Evolutionary conservation across 2,329 filamentous ascomycete genomes (phyloP).

Genomic region (Trichoderma hamatum): DNA sequence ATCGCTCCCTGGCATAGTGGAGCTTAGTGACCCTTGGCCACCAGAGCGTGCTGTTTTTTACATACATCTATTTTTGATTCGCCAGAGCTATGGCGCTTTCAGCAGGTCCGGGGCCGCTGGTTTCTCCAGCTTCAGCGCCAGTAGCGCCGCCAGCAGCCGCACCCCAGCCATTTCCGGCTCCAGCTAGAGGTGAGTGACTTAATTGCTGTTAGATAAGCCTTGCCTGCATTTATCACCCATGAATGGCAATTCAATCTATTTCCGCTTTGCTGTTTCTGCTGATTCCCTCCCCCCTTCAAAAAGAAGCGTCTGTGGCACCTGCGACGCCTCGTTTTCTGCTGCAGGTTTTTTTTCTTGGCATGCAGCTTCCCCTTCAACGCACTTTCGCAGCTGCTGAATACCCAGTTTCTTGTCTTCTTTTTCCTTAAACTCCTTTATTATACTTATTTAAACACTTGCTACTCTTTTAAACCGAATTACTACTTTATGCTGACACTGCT

Average conservation of each 20-base stretch:
- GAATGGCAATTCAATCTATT: slow-evolving; percentile 1
- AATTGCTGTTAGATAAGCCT: slow-evolving; percentile 1
- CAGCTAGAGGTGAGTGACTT: slow-evolving; percentile 23
- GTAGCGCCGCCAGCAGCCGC: slow-evolving; percentile 13
- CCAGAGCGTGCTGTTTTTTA: background rate
- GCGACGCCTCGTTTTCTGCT: slow-evolving; percentile 17
- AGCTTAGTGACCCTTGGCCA: slow-evolving; percentile 7
- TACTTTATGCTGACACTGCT: slow-evolving; percentile 9
- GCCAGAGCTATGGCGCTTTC: slow-evolving; percentile 26
- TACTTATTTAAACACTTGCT: background rate
- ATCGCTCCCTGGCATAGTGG: slow-evolving; percentile 1
- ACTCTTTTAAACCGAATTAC: background rate
- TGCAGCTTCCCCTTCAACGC: background rate
- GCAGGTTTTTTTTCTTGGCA: slow-evolving; percentile 23
- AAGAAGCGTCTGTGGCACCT: slow-evolving; percentile 9
- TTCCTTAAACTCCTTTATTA: background rate
- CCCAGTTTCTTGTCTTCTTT: background rate
- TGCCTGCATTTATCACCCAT: background rate
- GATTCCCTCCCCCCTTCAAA: background rate
- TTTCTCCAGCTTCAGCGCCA: slow-evolving; percentile 15
- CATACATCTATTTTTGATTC: background rate
- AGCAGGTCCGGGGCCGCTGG: slow-evolving; percentile 26
- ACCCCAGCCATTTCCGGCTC: slow-evolving; percentile 11
- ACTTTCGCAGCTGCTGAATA: background rate
- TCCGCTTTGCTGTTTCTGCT: slow-evolving; percentile 1